These are phyloP conservation scores for Glonium stellatum DNA, from an alignment of 495 filamentous ascomycete genomes.

Conservation along the genomic window DNA sequence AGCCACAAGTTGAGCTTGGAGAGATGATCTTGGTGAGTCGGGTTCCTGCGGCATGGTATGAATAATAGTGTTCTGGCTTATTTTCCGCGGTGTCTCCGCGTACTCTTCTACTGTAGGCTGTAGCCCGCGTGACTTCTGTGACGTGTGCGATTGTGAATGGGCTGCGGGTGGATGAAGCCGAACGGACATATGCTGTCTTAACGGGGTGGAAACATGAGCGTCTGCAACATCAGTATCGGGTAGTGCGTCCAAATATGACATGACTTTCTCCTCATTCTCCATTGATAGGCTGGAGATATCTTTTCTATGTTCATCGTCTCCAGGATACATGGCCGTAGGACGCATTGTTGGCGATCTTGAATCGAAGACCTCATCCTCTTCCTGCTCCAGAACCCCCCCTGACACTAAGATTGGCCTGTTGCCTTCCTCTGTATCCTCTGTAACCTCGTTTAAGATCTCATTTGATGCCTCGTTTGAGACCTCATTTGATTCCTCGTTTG, in stretches of 20 bases:
- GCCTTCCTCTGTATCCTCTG: background rate
- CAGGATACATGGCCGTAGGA: conserved; percentile 2
- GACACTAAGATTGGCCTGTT: background rate
- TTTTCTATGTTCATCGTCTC: conserved; percentile 6
- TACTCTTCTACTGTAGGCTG: conserved; percentile 27
- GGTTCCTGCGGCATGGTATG: conserved; percentile 9
- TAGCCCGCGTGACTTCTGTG: conserved; percentile 12
- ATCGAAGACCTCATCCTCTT: background rate
- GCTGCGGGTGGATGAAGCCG: background rate
- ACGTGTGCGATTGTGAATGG: conserved; percentile 1
- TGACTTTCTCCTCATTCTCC: conserved; percentile 28
- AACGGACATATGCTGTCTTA: background rate
- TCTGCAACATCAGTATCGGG: conserved; percentile 18
- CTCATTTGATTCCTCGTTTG: background rate
- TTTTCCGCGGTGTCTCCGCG: conserved; percentile 20
- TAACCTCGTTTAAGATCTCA: background rate
- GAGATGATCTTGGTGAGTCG: background rate
- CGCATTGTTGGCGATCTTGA: conserved; percentile 21
- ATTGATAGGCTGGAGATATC: conserved; percentile 14
- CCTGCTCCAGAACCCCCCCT: background rate
- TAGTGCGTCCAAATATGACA: conserved; percentile 23
- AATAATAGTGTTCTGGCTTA: conserved; percentile 22
- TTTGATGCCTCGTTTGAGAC: background rate
- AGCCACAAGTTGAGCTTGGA: conserved; percentile 7
- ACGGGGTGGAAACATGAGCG: conserved; percentile 12